phyloP scores from a whole-genome alignment of 352 stramenopile genomes.

The Phytophthora megakarya region DNA sequence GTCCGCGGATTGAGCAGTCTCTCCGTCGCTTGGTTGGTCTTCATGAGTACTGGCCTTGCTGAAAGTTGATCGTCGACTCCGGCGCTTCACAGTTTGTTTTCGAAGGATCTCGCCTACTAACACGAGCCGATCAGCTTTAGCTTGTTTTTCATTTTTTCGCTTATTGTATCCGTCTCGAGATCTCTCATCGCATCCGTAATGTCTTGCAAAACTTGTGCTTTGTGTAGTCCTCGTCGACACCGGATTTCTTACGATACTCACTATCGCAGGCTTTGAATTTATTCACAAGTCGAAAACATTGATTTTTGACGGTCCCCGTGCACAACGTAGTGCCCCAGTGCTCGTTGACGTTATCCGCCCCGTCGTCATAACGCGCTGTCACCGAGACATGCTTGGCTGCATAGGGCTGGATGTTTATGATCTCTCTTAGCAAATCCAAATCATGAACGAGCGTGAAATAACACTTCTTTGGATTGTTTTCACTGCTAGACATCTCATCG shows the following conservation, averaged over 20 bases:
- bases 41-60: too few species aligned
- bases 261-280: constrained; percentile 3
- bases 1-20: too few species aligned
- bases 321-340: neutral
- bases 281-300: neutral
- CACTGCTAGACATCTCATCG: too few species aligned
- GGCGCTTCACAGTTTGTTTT: too few species aligned
- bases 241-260: constrained; percentile 6
- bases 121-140: too few species aligned
- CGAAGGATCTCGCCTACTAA: too few species aligned
- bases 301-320: constrained; percentile 2
- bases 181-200: too few species aligned
- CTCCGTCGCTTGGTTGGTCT: too few species aligned
- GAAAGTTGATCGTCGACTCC: too few species aligned
- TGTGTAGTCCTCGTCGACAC: neutral
- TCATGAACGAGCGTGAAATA: constrained; percentile 2
- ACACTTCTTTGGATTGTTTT: constrained; percentile 1
- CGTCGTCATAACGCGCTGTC: neutral
- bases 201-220: too few species aligned
- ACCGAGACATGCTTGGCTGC: constrained; percentile 2
- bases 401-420: constrained; percentile 1
- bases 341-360: constrained; percentile 6
- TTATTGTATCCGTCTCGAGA: too few species aligned
- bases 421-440: constrained; percentile 3
- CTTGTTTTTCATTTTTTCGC: too few species aligned